Evolutionary conservation across 164 flowering plant species (phyloP).

Genomic region (Brasenia schreberi): DNA sequence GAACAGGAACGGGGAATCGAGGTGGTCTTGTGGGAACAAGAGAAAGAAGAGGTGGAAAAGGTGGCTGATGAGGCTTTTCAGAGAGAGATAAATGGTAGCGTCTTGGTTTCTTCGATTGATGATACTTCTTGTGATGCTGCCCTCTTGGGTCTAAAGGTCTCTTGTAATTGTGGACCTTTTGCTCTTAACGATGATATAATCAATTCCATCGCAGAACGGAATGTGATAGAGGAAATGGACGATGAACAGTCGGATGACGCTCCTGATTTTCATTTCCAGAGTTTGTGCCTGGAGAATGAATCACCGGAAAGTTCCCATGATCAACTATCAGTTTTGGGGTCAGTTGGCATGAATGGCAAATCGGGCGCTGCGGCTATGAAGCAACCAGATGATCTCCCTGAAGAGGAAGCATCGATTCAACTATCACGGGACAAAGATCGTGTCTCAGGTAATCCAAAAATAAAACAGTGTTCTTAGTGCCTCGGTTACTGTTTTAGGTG

Average conservation of each 20-base stretch:
- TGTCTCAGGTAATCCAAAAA: too few relatives aligned
- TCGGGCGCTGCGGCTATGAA: background rate
- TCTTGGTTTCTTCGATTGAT: background rate
- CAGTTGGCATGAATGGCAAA: background rate
- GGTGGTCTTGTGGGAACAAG: conserved; percentile 4
- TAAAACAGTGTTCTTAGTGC: too few relatives aligned
- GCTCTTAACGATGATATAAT: background rate
- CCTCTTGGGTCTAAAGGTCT: background rate
- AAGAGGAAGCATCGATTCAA: too few relatives aligned
- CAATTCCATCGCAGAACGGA: background rate
- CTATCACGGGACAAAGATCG: too few relatives aligned
- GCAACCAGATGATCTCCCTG: background rate
- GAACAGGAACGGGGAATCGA: conserved; percentile 4
- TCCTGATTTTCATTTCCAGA: background rate
- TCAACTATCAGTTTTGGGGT: background rate
- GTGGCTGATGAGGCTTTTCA: background rate
- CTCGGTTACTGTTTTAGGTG: too few relatives aligned
- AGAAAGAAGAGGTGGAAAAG: conserved; percentile 5
- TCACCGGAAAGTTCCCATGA: background rate
- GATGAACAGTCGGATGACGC: background rate
- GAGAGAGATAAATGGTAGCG: background rate
- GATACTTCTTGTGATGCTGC: background rate
- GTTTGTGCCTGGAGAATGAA: background rate
- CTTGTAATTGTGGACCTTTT: background rate
- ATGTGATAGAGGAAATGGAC: background rate